Base-by-base conservation (phyloP, 139 green algal genomes). In the Coccomyxa sp. region DNA sequence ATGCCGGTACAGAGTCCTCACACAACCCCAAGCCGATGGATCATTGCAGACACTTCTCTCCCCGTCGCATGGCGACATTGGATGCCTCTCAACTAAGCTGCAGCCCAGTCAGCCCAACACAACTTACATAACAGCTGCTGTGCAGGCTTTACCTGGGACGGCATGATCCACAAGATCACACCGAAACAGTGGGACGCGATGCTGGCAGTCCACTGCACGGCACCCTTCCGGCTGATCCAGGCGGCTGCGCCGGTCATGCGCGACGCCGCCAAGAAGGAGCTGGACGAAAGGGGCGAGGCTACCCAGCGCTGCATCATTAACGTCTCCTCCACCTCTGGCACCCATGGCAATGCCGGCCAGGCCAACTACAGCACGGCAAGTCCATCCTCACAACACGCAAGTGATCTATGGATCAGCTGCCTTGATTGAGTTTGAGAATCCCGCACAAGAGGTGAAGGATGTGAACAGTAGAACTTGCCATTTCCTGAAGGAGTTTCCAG, bases 61-160 rank as follows among this genome's bases (percentile, higher is more conserved):
- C 14, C 32, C 25, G 12, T 10, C 51, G 16, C 57, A 13, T 79
- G 74, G 74, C 27, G 1, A 28, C 74, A 75, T 75, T 75, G 66
- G 21, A 75, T 3, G 4, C 66, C 25, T 28, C 66, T 28, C 66
- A 75, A 13, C 3, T 23, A 75, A 28, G 66, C 9, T 75, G 66
- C 25, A 27, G 25, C 66, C 66, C 66, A 75, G 66, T 75, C 23
- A 31, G n/a, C 14, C 23, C 71, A 78, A 11, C 71, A 10, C 1
- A 31, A 27, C 1, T 38, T 21, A 1, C 71, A 45, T 1, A 78
- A 71, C 18, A 28, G 4, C 9, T 71, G 28, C 45, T 67, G 25
- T 82, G 83, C 82, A 87, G 94, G 95, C 16, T 98, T 93, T 89
- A 98, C 95, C 13, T 98, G 93, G 93, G 95, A 98, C 75, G 93